A percentile compares a stretch with the other conserved stretches of the same genome.
Conservation (phyloP, 2,329 filamentous ascomycete genomes). For the Colletotrichum tamarilloi region DNA sequence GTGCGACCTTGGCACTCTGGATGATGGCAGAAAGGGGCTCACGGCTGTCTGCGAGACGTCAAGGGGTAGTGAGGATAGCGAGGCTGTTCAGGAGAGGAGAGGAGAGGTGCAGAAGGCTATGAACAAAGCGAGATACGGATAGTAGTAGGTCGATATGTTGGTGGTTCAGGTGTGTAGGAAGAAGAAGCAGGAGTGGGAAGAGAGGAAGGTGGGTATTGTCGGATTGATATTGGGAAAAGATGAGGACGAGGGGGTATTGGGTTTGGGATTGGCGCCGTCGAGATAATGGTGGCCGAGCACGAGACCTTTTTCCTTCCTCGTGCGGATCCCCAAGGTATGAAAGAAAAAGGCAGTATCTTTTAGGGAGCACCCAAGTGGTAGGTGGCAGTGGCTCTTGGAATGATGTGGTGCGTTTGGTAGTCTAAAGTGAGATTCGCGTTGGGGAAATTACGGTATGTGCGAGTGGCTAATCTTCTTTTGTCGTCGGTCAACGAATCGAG, state of each 20-base stretch:
- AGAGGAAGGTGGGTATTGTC: neutral
- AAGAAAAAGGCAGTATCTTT: neutral
- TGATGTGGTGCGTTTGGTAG: neutral
- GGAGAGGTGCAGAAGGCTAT: neutral
- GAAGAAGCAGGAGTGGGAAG: neutral
- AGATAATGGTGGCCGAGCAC: conserved; percentile 22
- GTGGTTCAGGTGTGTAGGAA: neutral
- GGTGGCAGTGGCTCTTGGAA: neutral
- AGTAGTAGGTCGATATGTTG: neutral
- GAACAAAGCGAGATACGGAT: neutral
- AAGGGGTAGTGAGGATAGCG: conserved; percentile 4
- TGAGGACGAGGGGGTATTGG: neutral
- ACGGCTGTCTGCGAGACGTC: conserved; percentile 5
- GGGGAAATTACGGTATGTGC: conserved; percentile 17
- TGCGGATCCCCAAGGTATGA: conserved; percentile 16
- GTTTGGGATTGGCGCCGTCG: conserved; percentile 4
- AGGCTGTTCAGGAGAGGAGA: neutral
- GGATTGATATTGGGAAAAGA: conserved; percentile 24
- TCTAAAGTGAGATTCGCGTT: conserved; percentile 15
- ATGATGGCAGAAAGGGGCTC: neutral
- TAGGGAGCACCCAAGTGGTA: neutral
- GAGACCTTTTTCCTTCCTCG: conserved; percentile 32
- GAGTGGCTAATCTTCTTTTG: conserved; percentile 31
- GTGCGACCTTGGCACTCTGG: neutral
- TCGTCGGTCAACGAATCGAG: conserved; percentile 28